Evolutionary conservation across 2,329 filamentous ascomycete genomes (phyloP).

Genomic region (Delphinella strobiligena): DNA sequence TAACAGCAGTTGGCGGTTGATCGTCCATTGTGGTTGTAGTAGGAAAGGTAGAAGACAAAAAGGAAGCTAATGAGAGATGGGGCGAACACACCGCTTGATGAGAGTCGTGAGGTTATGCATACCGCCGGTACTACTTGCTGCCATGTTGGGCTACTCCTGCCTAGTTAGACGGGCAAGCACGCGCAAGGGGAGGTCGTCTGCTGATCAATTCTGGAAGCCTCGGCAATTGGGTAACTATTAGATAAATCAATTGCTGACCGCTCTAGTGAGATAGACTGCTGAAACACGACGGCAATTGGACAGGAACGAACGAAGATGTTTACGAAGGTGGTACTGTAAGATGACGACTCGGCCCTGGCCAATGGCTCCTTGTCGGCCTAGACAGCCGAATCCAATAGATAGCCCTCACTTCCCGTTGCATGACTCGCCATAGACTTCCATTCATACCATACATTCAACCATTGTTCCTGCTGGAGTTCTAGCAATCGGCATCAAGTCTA

Average conservation of each 20-base stretch:
- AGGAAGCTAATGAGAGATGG: too few relatives aligned
- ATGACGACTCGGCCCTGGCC: not conserved
- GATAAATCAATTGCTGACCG: not conserved
- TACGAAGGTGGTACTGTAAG: not conserved
- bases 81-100: constrained; percentile 81
- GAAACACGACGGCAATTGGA: too few relatives aligned
- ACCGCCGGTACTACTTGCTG: constrained; percentile 31
- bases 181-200: not conserved
- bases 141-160: constrained; percentile 5
- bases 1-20: not conserved
- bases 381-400: not conserved
- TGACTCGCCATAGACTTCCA: not conserved
- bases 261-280: not conserved
- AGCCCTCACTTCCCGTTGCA: not conserved
- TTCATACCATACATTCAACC: not conserved
- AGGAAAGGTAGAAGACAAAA: not conserved
- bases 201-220: not conserved
- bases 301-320: too few relatives aligned
- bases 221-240: not conserved
- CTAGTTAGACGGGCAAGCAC: not conserved
- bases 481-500: not conserved
- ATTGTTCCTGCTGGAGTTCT: not conserved
- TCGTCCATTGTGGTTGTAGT: not conserved
- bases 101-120: constrained; percentile 97
- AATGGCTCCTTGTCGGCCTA: not conserved